phyloP scores from a whole-genome alignment of 257 asterid genomes.

The Lavandula angustifolia region DNA sequence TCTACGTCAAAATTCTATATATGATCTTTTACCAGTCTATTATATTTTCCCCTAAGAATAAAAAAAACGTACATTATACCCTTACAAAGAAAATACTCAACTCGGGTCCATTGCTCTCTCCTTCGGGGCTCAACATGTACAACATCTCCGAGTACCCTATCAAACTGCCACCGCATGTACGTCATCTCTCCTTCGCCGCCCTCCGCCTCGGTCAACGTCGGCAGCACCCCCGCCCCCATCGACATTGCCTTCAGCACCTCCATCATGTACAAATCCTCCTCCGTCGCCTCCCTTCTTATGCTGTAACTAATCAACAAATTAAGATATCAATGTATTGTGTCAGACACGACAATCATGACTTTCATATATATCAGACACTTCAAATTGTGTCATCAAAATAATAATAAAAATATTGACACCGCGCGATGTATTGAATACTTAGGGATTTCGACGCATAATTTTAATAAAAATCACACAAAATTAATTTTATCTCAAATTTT shows the following conservation, averaged over 20 bases:
- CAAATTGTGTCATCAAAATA: too few species aligned
- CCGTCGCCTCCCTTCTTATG: slow-evolving; percentile 52
- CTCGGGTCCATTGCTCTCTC: slow-evolving; percentile 60
- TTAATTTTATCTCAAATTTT: too few species aligned
- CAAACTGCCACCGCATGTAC: slow-evolving; percentile 72
- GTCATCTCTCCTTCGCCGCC: slow-evolving; percentile 61
- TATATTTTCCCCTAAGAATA: too few species aligned
- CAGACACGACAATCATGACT: too few species aligned
- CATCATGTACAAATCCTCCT: slow-evolving; percentile 76
- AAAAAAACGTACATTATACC: background rate
- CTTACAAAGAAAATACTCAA: slow-evolving; percentile 69
- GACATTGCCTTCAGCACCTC: slow-evolving; percentile 71
- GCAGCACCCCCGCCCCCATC: slow-evolving; percentile 82
- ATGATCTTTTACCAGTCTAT: too few species aligned
- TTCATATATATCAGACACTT: too few species aligned
- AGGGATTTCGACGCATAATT: too few species aligned
- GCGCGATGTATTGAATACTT: too few species aligned
- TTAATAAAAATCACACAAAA: too few species aligned
- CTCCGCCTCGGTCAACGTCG: slow-evolving; percentile 47
- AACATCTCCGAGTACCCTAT: slow-evolving; percentile 71
- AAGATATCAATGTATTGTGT: too few species aligned
- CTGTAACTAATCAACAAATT: slow-evolving; percentile 28
- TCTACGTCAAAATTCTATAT: too few species aligned
- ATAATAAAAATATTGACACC: too few species aligned
- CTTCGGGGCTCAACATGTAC: slow-evolving; percentile 71